Evolutionary conservation across 768 basidiomycete genomes (phyloP).

Genomic region (Boletus patriciae): DNA sequence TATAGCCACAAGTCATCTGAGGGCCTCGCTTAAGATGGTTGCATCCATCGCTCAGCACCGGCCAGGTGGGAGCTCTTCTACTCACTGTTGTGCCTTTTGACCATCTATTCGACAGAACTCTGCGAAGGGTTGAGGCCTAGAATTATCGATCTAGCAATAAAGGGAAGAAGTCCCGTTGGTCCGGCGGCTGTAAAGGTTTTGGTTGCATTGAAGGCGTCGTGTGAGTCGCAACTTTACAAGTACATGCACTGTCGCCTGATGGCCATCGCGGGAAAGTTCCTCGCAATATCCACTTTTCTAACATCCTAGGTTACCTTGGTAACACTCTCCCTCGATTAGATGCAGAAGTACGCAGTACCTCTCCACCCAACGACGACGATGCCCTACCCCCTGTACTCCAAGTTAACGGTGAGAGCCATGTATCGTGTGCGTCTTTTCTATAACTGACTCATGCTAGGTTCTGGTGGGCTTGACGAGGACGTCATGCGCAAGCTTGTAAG

Average conservation of each 20-base stretch:
- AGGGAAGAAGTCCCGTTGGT: background rate
- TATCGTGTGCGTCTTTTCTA: background rate
- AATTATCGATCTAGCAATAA: background rate
- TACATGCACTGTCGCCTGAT: background rate
- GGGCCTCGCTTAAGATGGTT: slow-evolving; percentile 1
- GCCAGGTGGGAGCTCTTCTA: background rate
- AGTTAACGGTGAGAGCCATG: background rate
- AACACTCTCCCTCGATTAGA: slow-evolving; percentile 2
- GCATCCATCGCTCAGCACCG: background rate
- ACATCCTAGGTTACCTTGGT: slow-evolving; percentile 3
- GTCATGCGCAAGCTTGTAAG: background rate
- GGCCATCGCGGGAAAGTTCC: background rate
- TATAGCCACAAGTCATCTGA: slow-evolving; percentile 1
- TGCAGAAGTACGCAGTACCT: background rate
- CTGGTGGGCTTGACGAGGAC: background rate
- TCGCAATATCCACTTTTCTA: background rate
- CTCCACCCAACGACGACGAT: background rate
- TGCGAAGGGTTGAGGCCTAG: background rate
- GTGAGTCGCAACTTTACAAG: background rate
- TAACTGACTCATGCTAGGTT: background rate
- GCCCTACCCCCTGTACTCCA: background rate
- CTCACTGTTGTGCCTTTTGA: background rate
- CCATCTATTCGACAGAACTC: background rate
- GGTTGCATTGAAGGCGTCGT: background rate
- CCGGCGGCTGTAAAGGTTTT: slow-evolving; percentile 5